phyloP scores from a whole-genome alignment of 306 rosid genomes.

The Prunus fruticosa region DNA sequence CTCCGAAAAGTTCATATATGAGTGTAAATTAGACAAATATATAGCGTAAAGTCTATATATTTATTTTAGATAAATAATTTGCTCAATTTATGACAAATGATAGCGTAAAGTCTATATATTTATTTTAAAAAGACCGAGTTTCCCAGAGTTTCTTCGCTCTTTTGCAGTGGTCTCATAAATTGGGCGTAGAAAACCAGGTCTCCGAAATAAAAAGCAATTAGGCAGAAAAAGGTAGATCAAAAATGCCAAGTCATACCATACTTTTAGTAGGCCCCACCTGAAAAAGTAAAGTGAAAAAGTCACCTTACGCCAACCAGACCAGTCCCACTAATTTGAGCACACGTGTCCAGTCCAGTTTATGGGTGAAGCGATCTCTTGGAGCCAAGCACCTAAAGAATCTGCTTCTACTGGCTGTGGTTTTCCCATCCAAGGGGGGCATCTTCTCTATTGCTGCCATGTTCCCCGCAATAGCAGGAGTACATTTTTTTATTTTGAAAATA shows the following conservation, averaged over 20 bases:
- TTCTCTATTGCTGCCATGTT: background rate
- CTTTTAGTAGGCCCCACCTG: background rate
- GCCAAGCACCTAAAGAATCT: background rate
- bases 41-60: too few relatives aligned
- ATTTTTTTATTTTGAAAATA: background rate
- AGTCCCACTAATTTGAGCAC: background rate
- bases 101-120: background rate
- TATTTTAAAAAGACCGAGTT: background rate
- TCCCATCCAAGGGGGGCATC: background rate
- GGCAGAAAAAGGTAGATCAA: background rate
- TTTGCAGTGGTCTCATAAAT: background rate
- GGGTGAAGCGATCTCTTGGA: conserved; percentile 4
- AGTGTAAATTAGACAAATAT: too few relatives aligned
- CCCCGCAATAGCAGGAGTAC: background rate
- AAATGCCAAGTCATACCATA: background rate
- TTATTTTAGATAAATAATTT: background rate
- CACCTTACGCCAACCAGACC: background rate
- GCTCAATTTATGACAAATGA: background rate
- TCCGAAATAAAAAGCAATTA: background rate
- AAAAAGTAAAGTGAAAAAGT: conserved; percentile 18
- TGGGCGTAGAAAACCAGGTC: background rate
- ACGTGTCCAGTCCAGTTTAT: background rate
- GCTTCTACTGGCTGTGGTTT: conserved; percentile 12
- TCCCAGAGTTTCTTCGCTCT: background rate
- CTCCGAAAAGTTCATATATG: too few relatives aligned